Evolutionary conservation across 176 grass and related monocot genomes (phyloP), one percentile per base, ranked within the genome.

Genomic region (Avena insularis): DNA sequence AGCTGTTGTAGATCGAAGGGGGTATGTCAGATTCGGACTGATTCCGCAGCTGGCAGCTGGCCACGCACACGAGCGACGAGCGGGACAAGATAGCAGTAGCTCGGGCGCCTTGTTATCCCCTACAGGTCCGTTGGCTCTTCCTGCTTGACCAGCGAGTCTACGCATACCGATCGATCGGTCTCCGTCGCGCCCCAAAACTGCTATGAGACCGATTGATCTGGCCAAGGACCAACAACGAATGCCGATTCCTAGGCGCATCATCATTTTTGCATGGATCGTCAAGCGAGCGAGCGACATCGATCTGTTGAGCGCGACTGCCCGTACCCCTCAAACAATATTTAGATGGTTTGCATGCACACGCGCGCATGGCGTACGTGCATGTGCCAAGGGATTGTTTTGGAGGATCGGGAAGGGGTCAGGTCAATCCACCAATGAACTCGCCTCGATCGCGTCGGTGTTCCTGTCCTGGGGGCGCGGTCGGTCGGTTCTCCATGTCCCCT

Each of bases 81-180:
- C 2, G 6, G 7, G 29, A 29, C 29, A 29, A 29, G 29, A 29
- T 29, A 29, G 29, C 29, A 0, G 12, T 20, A n/a, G 57, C 8
- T n/a, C 7, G 19, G 57, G 19, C 57, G 78, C 88, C 8, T 87
- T 79, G 84, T 67, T 57, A 83, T 83, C 72, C 63, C 61, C 89
- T 83, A 74, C 89, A 53, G 55, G 47, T 66, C 51, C 8, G 14
- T 83, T 90, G 80, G 84, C 87, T 79, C 89, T 57, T 74, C 29
- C 29, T 29, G 29, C 29, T 29, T 83, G 84, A 90, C 89, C 65
- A 6, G 40, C 84, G 12, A 6, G 29, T 29, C 29, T 29, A 29
- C 29, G 29, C 29, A 29, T 29, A 53, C 6, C 14, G 0, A 48
- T 23, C 12, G 0, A 40, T 71, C 29, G 29, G 29, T 29, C 17